Percentiles rank a stretch among this genome's conserved stretches.
These are phyloP conservation scores for Pseudocercospora pini-densiflorae DNA, from an alignment of 2,329 filamentous ascomycete genomes.

Conservation along the genomic window DNA sequence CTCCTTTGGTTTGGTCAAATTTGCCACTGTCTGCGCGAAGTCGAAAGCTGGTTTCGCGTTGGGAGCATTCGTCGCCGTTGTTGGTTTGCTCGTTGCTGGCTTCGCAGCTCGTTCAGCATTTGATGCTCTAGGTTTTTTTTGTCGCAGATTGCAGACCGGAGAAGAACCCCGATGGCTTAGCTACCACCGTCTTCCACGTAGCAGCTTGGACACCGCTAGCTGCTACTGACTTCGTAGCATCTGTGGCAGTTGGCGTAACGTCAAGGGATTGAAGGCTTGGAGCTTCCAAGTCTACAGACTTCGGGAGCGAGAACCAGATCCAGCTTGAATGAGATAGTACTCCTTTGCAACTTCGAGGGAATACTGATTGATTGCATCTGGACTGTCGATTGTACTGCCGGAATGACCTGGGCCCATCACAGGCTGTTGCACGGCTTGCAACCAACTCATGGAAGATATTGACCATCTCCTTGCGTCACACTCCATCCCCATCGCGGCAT, in stretches of 20 bases:
- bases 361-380: no score
- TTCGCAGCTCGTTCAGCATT: conserved; percentile 35
- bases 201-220: conserved; percentile 27
- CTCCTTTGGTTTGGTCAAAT: conserved; percentile 60
- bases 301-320: no score
- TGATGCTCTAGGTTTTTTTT: conserved; percentile 48
- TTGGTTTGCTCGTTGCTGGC: conserved; percentile 30
- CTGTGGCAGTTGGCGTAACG: conserved; percentile 17
- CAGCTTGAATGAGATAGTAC: no score
- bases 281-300: no score
- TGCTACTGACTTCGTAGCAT: conserved; percentile 24
- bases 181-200: conserved; percentile 40
- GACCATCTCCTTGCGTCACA: no score
- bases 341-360: no score
- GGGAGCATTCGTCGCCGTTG: conserved; percentile 35
- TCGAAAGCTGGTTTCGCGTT: conserved; percentile 41
- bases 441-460: no score
- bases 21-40: conserved; percentile 45
- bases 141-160: conserved; percentile 50
- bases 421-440: no score
- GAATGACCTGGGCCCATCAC: no score
- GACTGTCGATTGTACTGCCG: no score
- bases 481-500: no score
- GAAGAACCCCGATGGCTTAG: conserved; percentile 53
- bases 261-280: no score